phyloP scores from a whole-genome alignment of 2,329 filamentous ascomycete genomes.

The Botrytis pseudocinerea region DNA sequence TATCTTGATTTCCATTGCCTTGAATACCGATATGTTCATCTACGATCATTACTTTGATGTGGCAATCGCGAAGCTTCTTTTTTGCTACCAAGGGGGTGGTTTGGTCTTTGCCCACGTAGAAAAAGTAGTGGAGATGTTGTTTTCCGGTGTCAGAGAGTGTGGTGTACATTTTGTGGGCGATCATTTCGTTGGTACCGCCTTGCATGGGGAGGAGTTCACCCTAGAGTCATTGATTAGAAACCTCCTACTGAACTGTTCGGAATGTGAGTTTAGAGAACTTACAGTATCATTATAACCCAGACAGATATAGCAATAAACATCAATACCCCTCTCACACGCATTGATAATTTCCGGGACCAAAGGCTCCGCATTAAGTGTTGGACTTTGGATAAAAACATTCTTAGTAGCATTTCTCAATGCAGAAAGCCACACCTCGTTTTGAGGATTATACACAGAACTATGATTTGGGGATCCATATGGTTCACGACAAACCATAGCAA shows the following conservation, averaged over 20 bases:
- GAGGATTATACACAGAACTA: conserved; percentile 62
- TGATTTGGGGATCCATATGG: conserved; percentile 67
- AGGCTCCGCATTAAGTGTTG: conserved; percentile 72
- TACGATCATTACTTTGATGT: conserved; percentile 75
- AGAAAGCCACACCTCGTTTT: conserved; percentile 75
- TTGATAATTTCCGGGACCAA: conserved; percentile 62
- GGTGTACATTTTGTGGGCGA: conserved; percentile 59
- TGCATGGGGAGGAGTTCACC: conserved; percentile 76
- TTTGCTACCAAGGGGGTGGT: conserved; percentile 64
- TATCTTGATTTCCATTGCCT: conserved; percentile 79
- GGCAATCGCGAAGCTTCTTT: conserved; percentile 67
- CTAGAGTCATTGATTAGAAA: conserved; percentile 34
- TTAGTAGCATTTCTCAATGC: conserved; percentile 63
- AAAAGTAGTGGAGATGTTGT: conserved; percentile 59
- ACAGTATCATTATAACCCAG: conserved; percentile 75
- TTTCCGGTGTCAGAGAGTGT: conserved; percentile 52
- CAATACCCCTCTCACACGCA: conserved; percentile 66
- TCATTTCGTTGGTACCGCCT: conserved; percentile 74
- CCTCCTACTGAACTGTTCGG: rapidly evolving
- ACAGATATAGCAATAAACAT: conserved; percentile 70
- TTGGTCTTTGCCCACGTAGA: conserved; percentile 76
- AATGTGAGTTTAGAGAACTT: conserved; percentile 34
- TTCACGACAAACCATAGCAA: conserved; percentile 69
- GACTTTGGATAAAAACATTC: conserved; percentile 75
- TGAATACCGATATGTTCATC: conserved; percentile 69